Conservation (phyloP, 2,329 filamentous ascomycete species). For the Verticillium nonalfalfae region DNA sequence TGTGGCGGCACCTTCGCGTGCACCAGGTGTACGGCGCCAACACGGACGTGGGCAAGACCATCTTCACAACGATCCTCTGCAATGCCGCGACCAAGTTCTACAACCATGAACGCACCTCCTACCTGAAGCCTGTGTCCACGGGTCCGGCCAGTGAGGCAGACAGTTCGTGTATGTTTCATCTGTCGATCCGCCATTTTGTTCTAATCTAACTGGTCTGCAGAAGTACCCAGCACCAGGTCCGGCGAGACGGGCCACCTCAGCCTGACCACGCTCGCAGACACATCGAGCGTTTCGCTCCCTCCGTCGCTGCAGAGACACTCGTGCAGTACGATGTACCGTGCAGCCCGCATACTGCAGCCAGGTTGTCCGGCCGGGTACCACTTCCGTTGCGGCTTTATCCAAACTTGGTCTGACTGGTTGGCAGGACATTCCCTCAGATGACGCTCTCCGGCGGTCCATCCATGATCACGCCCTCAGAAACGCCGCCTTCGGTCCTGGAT, state of each 20-base stretch:
- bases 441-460: constrained; percentile 42
- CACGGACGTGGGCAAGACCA: constrained; percentile 79
- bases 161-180: constrained; percentile 44
- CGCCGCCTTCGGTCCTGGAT: constrained; percentile 37
- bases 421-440: constrained; percentile 44
- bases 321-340: constrained; percentile 68
- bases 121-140: constrained; percentile 78
- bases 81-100: constrained; percentile 47
- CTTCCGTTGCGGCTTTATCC: neutral
- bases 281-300: constrained; percentile 50
- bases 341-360: constrained; percentile 72
- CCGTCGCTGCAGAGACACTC: constrained; percentile 46
- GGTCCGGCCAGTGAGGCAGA: constrained; percentile 66
- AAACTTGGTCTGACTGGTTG: neutral
- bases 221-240: neutral
- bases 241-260: neutral
- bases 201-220: neutral
- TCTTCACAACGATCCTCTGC: constrained; percentile 68
- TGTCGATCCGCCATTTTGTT: neutral
- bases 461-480: constrained; percentile 36
- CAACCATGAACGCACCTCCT: constrained; percentile 46
- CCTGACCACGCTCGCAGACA: constrained; percentile 39
- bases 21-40: constrained; percentile 80
- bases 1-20: constrained; percentile 63
- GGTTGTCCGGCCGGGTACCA: constrained; percentile 32